Percentiles rank a stretch among this genome's conserved stretches.
phyloP scores from a whole-genome alignment of 2,329 filamentous ascomycete genomes.

The Dactylellina cionopaga region DNA sequence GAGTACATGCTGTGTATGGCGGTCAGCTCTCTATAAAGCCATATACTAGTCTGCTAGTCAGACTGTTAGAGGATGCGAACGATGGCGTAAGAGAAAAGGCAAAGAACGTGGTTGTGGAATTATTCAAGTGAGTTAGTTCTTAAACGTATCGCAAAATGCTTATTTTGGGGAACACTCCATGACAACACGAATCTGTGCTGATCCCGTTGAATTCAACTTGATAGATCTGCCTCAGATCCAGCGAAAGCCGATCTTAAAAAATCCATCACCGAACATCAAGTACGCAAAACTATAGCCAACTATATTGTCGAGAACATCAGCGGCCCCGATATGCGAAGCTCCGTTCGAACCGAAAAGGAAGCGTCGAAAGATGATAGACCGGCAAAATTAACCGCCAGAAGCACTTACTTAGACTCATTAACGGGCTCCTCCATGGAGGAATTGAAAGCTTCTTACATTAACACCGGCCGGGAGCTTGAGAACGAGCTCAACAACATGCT shows the following conservation, averaged over 20 bases:
- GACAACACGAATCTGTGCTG: neutral
- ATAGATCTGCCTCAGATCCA: conserved; percentile 78
- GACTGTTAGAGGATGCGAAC: conserved; percentile 88
- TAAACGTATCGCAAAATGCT: neutral
- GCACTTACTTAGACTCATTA: conserved; percentile 65
- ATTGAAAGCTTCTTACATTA: conserved; percentile 83
- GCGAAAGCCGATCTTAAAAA: conserved; percentile 90
- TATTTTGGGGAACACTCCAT: conserved; percentile 10
- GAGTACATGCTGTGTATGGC: conserved; percentile 68
- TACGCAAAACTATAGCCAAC: conserved; percentile 84
- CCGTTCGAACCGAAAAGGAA: conserved; percentile 36
- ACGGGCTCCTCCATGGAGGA: conserved; percentile 73
- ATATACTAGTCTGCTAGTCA: conserved; percentile 85
- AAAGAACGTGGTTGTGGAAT: conserved; percentile 82
- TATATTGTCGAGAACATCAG: conserved; percentile 80
- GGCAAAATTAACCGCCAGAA: conserved; percentile 5
- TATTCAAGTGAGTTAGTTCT: conserved; percentile 74
- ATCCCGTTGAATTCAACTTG: conserved; percentile 47
- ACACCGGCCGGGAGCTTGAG: conserved; percentile 86
- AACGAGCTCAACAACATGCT: conserved; percentile 86
- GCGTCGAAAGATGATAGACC: conserved; percentile 16
- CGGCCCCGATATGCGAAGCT: conserved; percentile 55
- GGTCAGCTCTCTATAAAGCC: conserved; percentile 77
- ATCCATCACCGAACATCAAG: conserved; percentile 83
- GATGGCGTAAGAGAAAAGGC: conserved; percentile 85